Conservation (phyloP, 805 yeast species). For the Alloascoidea hylecoeti region DNA sequence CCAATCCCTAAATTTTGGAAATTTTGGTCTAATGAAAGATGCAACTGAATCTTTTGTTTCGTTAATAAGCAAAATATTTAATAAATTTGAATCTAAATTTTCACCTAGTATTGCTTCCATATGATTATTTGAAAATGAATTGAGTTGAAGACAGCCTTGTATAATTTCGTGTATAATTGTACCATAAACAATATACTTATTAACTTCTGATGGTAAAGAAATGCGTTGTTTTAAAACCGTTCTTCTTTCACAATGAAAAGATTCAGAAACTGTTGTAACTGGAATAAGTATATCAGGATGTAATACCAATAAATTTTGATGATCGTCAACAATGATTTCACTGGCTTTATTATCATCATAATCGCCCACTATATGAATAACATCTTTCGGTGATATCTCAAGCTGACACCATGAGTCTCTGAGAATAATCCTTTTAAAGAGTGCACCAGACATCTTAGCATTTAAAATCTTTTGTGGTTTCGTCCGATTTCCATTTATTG, state of each 20-base stretch:
- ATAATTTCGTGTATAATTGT: conserved; percentile 68
- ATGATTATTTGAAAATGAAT: conserved; percentile 21
- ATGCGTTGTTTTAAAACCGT: conserved; percentile 47
- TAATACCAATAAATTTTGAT: conserved; percentile 54
- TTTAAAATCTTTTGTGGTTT: background rate
- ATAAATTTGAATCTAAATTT: conserved; percentile 8
- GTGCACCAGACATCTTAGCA: background rate
- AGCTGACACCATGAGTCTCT: conserved; percentile 17
- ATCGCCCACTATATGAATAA: conserved; percentile 17
- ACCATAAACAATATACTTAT: conserved; percentile 65
- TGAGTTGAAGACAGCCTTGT: conserved; percentile 34
- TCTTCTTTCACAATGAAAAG: conserved; percentile 58
- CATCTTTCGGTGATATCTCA: conserved; percentile 9
- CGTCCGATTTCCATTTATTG: background rate
- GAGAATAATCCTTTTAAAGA: conserved; percentile 6
- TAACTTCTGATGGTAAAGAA: conserved; percentile 37
- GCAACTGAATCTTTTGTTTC: conserved; percentile 30
- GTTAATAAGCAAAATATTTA: conserved; percentile 38
- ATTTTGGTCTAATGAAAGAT: conserved; percentile 31
- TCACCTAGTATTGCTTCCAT: conserved; percentile 21
- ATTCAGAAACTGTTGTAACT: conserved; percentile 71
- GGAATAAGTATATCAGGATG: conserved; percentile 75
- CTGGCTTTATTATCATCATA: conserved; percentile 6
- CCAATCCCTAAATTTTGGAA: conserved; percentile 39
- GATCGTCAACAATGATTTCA: conserved; percentile 33